Evolutionary conservation across 768 basidiomycete genomes (phyloP).

Genomic region (Amanita jacksonii): DNA sequence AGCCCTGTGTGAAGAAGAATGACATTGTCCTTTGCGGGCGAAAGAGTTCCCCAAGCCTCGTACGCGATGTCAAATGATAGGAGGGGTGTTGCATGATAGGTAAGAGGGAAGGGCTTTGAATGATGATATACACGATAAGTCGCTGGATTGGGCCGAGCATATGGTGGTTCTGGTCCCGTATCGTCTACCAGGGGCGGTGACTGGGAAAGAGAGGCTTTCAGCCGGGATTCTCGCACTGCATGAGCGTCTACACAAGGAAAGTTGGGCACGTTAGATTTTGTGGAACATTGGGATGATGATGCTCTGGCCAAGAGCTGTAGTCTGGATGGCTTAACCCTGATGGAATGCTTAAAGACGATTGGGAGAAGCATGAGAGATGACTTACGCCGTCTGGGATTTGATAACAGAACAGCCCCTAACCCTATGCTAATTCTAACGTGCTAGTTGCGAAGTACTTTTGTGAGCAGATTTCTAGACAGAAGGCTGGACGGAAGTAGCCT

Average conservation of each 20-base stretch:
- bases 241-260: constrained; percentile 85
- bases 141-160: constrained; percentile 67
- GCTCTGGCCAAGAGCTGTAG: constrained; percentile 3
- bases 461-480: too few relatives aligned
- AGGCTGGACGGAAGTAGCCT: too few relatives aligned
- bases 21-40: constrained; percentile 68
- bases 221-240: constrained; percentile 53
- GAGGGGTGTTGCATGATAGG: constrained; percentile 41
- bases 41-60: constrained; percentile 95
- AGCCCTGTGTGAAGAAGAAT: constrained; percentile 95
- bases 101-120: constrained; percentile 49
- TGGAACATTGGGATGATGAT: constrained; percentile 10
- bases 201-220: constrained; percentile 21
- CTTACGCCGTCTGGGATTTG: neutral
- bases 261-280: constrained; percentile 15
- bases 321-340: neutral
- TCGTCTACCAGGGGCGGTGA: constrained; percentile 21
- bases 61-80: constrained; percentile 83
- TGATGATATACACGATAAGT: constrained; percentile 68
- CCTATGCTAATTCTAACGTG: too few relatives aligned
- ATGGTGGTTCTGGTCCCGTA: constrained; percentile 74
- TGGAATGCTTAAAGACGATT: constrained; percentile 5
- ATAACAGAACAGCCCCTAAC: constrained; percentile 5
- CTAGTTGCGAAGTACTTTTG: too few relatives aligned
- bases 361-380: constrained; percentile 10